Percentiles rank a stretch among this genome's conserved stretches.
These are phyloP conservation scores for Dactylellina sp. DNA, from an alignment of 2,329 filamentous ascomycete species.

Conservation along the genomic window DNA sequence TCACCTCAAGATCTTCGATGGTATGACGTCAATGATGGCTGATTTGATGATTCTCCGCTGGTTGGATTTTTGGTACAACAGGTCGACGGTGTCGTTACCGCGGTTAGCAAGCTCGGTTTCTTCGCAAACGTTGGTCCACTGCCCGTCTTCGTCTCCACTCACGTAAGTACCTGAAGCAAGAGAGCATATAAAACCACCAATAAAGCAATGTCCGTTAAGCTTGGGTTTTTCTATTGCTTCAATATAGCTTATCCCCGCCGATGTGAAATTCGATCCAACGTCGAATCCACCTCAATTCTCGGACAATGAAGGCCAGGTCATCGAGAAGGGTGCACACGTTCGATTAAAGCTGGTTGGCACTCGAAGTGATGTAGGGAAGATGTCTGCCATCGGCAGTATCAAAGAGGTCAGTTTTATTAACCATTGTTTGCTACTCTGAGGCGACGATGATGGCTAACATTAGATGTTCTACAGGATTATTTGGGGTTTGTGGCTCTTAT, in stretches of 20 bases:
- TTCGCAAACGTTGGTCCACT: slow-evolving; percentile 85
- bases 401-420: slow-evolving; percentile 70
- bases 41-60: slow-evolving; percentile 25
- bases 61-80: slow-evolving; percentile 64
- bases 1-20: slow-evolving; percentile 7
- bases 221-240: slow-evolving; percentile 59
- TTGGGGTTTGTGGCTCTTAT: slow-evolving; percentile 39
- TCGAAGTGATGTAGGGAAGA: slow-evolving; percentile 89
- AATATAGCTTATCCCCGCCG: slow-evolving; percentile 83
- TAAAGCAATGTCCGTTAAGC: slow-evolving; percentile 33
- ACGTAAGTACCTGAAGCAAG: slow-evolving; percentile 71
- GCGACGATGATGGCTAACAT: neutral
- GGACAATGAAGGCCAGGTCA: slow-evolving; percentile 91
- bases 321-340: slow-evolving; percentile 92
- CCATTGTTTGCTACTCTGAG: neutral
- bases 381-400: slow-evolving; percentile 98
- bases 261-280: slow-evolving; percentile 94
- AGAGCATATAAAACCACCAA: slow-evolving; percentile 5
- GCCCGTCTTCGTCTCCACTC: slow-evolving; percentile 81
- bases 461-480: slow-evolving; percentile 34
- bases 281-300: slow-evolving; percentile 97
- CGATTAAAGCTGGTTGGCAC: slow-evolving; percentile 95
- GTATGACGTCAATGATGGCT: slow-evolving; percentile 38
- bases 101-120: slow-evolving; percentile 91
- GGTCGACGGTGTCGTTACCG: slow-evolving; percentile 94